A percentile compares a stretch with the other conserved stretches of the same genome.
These are phyloP conservation scores for Ceratobasidium sp. DNA, from an alignment of 1,284 basidiomycete species.

Conservation along the genomic window DNA sequence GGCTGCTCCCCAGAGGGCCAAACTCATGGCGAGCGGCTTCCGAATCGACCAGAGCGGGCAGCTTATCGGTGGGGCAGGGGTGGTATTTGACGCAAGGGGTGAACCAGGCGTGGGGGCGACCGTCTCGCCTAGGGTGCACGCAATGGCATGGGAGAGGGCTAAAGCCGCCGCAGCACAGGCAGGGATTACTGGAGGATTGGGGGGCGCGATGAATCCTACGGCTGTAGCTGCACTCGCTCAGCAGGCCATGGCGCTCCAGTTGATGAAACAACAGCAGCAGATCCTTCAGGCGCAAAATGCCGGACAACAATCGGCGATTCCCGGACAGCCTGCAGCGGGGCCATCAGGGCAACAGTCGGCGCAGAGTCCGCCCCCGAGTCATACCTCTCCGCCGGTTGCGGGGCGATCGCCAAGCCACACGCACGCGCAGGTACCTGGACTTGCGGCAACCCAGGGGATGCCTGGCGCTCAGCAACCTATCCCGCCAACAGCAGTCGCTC, in stretches of 20 bases:
- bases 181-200: neutral
- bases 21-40: conserved; percentile 4
- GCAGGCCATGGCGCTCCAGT: conserved; percentile 12
- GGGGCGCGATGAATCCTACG: conserved; percentile 1
- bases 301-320: conserved; percentile 1
- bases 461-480: neutral
- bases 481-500: neutral
- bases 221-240: neutral
- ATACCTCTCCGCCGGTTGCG: neutral
- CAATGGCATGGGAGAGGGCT: conserved; percentile 14
- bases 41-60: conserved; percentile 12
- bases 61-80: conserved; percentile 28
- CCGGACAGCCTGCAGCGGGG: neutral
- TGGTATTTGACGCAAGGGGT: conserved; percentile 26
- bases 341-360: neutral
- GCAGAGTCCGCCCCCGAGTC: conserved; percentile 4
- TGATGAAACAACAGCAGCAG: neutral
- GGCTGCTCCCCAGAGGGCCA: neutral
- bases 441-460: neutral
- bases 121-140: conserved; percentile 14
- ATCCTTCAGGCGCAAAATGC: neutral
- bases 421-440: neutral
- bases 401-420: conserved; percentile 11
- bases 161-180: neutral
- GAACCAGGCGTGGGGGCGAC: conserved; percentile 16